These are phyloP conservation scores for Acacia pycnantha DNA, from an alignment of 331 rosid genomes.

Conservation along the genomic window DNA sequence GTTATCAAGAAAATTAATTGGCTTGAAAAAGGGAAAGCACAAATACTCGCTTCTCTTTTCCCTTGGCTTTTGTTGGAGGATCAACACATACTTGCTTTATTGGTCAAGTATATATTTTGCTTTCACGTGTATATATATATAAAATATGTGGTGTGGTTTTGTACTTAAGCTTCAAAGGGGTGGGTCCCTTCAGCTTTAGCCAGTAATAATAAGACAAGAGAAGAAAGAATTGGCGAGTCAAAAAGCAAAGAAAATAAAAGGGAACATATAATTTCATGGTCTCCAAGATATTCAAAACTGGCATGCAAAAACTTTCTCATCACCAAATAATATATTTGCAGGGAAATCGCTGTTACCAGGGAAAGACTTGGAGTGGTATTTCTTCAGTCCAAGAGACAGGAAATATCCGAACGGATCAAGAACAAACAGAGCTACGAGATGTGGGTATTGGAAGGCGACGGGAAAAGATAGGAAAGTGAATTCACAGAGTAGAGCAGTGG, in stretches of 20 bases:
- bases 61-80: neutral
- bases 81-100: conserved; percentile 36
- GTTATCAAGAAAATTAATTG: neutral
- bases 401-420: conserved; percentile 98
- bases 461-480: conserved; percentile 92
- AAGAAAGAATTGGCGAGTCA: conserved; percentile 39
- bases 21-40: conserved; percentile 1
- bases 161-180: no score
- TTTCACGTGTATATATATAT: neutral
- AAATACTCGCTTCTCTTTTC: neutral
- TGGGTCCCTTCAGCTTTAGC: conserved; percentile 31
- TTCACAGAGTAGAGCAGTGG: conserved; percentile 65
- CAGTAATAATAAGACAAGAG: conserved; percentile 9
- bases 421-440: conserved; percentile 88
- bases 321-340: conserved; percentile 15
- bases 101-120: conserved; percentile 40
- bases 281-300: conserved; percentile 1
- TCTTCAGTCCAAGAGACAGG: conserved; percentile 88
- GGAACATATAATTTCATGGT: conserved; percentile 18
- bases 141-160: conserved; percentile 17
- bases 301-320: neutral
- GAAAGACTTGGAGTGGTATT: conserved; percentile 97
- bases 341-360: conserved; percentile 94
- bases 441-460: conserved; percentile 97
- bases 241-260: conserved; percentile 24